phyloP scores from a whole-genome alignment of 2,329 filamentous ascomycete species.

The Sclerotinia subarctica region DNA sequence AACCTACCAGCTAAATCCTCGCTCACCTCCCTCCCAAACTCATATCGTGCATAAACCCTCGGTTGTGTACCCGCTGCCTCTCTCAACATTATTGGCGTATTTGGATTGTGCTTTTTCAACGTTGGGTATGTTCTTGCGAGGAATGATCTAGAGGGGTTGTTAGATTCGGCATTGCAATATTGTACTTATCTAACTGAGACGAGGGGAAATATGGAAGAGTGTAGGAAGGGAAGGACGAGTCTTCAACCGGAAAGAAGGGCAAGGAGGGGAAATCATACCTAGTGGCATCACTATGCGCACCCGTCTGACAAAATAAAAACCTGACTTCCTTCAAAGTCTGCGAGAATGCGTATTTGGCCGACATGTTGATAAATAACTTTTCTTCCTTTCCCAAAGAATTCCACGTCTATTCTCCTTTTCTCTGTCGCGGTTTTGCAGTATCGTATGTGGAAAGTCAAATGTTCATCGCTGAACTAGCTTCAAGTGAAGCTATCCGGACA shows the following conservation, averaged over 20 bases:
- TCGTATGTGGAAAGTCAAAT: background rate
- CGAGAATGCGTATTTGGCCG: constrained; percentile 87
- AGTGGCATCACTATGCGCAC: constrained; percentile 82
- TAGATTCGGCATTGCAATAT: background rate
- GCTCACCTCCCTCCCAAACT: constrained; percentile 66
- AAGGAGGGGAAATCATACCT: constrained; percentile 56
- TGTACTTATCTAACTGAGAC: background rate
- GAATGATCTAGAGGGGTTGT: constrained; percentile 65
- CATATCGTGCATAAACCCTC: constrained; percentile 88
- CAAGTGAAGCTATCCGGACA: constrained; percentile 14
- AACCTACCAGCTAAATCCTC: constrained; percentile 56
- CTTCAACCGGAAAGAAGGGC: background rate
- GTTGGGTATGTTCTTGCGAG: constrained; percentile 88
- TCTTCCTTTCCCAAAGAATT: constrained; percentile 24
- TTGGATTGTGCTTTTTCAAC: constrained; percentile 99
- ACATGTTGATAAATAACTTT: constrained; percentile 57
- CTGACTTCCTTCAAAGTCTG: constrained; percentile 90
- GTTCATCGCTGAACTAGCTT: background rate
- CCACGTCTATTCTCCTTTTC: background rate
- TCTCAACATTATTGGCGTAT: constrained; percentile 89
- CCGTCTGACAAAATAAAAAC: constrained; percentile 95
- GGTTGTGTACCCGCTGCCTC: constrained; percentile 84
- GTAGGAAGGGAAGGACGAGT: too few relatives aligned
- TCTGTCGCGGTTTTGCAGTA: background rate
- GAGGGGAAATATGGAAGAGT: background rate